Base-by-base conservation (phyloP, 176 grass and related monocot species). In the Stipa capillata region DNA sequence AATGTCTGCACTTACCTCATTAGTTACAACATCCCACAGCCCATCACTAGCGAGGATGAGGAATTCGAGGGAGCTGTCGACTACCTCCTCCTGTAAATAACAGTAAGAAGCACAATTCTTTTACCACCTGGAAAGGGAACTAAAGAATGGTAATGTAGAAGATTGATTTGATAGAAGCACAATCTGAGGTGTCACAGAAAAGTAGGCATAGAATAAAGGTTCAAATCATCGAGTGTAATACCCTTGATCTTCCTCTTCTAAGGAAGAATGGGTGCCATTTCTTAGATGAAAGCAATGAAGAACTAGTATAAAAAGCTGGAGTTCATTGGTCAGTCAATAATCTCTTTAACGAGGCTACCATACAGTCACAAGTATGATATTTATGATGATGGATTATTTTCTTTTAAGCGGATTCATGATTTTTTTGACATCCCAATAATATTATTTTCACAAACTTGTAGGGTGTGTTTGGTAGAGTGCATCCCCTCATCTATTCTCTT, bases 11-110 rank as follows among this genome's bases (percentile, higher is more conserved):
- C n/a, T n/a, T n/a, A n/a, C n/a, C n/a, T n/a, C n/a, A n/a, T 97
- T 97, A 65, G 64, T 83, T 39, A 97, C 91, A 36, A 97, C 94
- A 84, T 97, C 94, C 94, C 94, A 97, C 14, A 97, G 84, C 70
- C 94, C 94, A 90, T 97, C 94, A 21, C 94, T 97, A 15, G 94
- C 94, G 35, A 97, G 94, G 67, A 97, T 91, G 6, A 97, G 91
- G 66, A 97, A 97, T 71, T 97, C 89, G 3, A 97, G 91, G 31
- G 94, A 88, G 44, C 74, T 78, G 21, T 97, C 86, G 0, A 97
- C 88, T 17, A 83, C 85, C 81, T 97, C 94, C 81, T 97, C 94
- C 94, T 97, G 82, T 16, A 84, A 71, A 40, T 15, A 62, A 62
- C 4, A 68, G 7, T 8, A 84, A 39, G 59, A 49, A n/a, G n/a